Evolutionary conservation across 225 moss, liverwort and hornwort species (phyloP).

Genomic region (Lunularia cruciata): DNA sequence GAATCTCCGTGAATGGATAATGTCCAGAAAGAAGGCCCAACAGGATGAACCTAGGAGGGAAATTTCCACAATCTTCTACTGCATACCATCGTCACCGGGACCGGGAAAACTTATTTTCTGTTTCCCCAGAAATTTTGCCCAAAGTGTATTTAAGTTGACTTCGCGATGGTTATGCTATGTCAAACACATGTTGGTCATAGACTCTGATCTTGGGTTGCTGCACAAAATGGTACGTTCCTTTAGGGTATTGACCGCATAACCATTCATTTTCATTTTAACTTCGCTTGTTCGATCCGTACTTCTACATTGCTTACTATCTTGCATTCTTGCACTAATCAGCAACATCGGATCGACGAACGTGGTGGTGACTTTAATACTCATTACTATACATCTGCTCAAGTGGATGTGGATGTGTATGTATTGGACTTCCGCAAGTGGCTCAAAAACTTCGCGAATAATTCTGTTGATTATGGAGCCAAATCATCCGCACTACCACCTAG

Average conservation of each 20-base stretch:
- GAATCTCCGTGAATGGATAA: constrained; percentile 11
- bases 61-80: constrained; percentile 1
- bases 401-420: constrained; percentile 1
- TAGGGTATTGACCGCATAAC: too few species aligned
- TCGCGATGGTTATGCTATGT: constrained; percentile 8
- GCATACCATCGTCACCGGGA: constrained; percentile 18
- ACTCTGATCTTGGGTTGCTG: constrained; percentile 2
- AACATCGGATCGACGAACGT: constrained; percentile 13
- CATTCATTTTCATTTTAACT: too few species aligned
- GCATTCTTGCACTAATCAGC: not conserved
- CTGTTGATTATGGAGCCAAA: constrained; percentile 20
- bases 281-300: too few species aligned
- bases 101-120: not conserved
- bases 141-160: constrained; percentile 3
- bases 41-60: not conserved
- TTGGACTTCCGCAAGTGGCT: constrained; percentile 16
- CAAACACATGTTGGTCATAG: constrained; percentile 10
- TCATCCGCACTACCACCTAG: constrained; percentile 16
- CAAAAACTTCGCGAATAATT: not conserved
- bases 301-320: too few species aligned
- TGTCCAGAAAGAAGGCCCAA: constrained; percentile 26
- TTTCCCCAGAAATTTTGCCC: constrained; percentile 19
- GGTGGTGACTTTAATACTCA: not conserved
- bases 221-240: constrained; percentile 6
- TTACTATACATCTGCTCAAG: constrained; percentile 13